Conservation (phyloP, 192 early-diverging fungal genomes). For the Coemansia nantahalensis region DNA sequence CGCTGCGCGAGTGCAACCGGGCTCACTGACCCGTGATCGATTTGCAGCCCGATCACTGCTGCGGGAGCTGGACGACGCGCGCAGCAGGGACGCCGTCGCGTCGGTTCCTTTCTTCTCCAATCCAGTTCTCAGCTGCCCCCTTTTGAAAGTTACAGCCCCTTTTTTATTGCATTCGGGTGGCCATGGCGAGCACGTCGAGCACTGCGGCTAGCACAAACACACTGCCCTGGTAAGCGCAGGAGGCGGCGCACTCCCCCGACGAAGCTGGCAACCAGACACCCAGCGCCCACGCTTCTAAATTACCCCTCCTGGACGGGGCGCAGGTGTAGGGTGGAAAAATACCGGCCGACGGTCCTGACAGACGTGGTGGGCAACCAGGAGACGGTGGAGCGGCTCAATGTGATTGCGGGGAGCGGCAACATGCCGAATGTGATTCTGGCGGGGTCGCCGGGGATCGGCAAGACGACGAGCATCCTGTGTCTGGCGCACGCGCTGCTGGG, state of each 20-base stretch:
- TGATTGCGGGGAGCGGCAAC: conserved; percentile 90
- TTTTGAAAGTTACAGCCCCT: too few species aligned
- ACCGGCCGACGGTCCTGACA: conserved; percentile 77
- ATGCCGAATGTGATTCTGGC: conserved; percentile 93
- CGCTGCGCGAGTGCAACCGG: conserved; percentile 14
- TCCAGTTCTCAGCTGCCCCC: too few species aligned
- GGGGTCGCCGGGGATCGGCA: conserved; percentile 94
- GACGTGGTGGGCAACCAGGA: conserved; percentile 96
- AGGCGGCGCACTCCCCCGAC: too few species aligned
- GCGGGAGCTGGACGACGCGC: too few species aligned
- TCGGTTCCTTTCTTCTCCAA: too few species aligned
- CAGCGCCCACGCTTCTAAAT: too few species aligned
- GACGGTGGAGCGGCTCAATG: conserved; percentile 76
- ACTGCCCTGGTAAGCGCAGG: conserved; percentile 34
- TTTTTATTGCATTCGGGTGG: neutral
- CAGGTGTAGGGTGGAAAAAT: conserved; percentile 86
- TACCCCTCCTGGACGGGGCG: too few species aligned
- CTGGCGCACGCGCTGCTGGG: conserved; percentile 90
- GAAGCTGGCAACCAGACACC: too few species aligned
- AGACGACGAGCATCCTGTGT: conserved; percentile 94
- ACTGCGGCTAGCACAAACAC: conserved; percentile 23
- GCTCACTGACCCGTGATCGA: neutral
- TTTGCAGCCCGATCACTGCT: too few species aligned
- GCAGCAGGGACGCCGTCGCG: too few species aligned
- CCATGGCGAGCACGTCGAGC: conserved; percentile 8